Evolutionary conservation across 805 yeast species (phyloP), one percentile per base, ranked within the genome.

Genomic region (Metschnikowia dekortorum): DNA sequence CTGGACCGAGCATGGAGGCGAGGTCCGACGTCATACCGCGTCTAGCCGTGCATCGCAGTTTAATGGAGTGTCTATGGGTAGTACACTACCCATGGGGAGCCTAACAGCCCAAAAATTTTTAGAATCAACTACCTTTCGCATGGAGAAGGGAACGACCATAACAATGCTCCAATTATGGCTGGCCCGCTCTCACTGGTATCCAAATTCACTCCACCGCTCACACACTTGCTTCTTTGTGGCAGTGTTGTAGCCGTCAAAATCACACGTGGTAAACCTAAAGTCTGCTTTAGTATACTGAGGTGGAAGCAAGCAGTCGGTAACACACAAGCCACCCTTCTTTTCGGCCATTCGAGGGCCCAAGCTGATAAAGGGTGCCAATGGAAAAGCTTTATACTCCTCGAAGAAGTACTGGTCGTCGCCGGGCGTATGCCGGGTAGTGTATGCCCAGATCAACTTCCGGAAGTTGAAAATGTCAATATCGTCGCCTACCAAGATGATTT

Each of bases 391-490:
- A 5, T 44, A 54, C 41, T 63, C 61, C 6, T 46, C 48, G 45
- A 54, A 63, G 36, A 48, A 47, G 36, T 36, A 32, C 44, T 60
- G 62, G 43, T 61, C 63, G n/a, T 47, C 52, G 33, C 43, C 58
- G 14, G 67, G 66, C 0, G 64, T 56, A 50, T 61, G 65, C 49
- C 66, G 52, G 16, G 67, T 63, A 10, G 47, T 48, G 46, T 61
- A 62, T 16, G 66, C 65, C 67, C 67, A 63, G 39, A 61, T 46
- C 18, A 63, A 48, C 44, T 60, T 51, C 49, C 51, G 55, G 46
- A 62, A 62, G 47, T 62, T 49, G 45, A 59, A 62, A 22, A 63
- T 62, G 32, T 63, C 66, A 37, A 63, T 51, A 43, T 63, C 67
- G 29, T 63, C 65, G 37, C 61, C 63, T 16, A 63, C 63, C 18